Percentiles rank a stretch among this genome's conserved stretches.
These are phyloP conservation scores for Penicillium paneum DNA, from an alignment of 2,329 filamentous ascomycete species.

Conservation along the genomic window DNA sequence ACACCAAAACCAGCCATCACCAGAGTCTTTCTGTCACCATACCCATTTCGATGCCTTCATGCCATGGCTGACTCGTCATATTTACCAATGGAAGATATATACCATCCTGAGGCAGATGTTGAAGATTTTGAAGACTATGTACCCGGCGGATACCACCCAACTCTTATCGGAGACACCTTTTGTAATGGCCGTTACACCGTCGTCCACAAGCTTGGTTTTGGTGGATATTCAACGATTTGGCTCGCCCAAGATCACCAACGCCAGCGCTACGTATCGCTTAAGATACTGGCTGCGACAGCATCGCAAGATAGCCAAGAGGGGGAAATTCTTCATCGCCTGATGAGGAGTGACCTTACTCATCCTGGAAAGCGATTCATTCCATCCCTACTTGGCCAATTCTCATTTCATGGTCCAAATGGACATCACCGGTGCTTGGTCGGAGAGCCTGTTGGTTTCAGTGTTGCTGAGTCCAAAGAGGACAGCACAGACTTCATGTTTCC, in stretches of 20 bases:
- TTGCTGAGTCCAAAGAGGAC: slow-evolving; percentile 14
- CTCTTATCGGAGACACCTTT: slow-evolving; percentile 29
- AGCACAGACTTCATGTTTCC: slow-evolving; percentile 20
- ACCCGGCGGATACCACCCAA: slow-evolving; percentile 35
- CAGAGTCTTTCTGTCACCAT: neutral
- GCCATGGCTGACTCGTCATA: neutral
- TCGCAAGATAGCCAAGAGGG: slow-evolving; percentile 13
- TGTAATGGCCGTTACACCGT: slow-evolving; percentile 18
- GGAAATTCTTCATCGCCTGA: too few relatives aligned
- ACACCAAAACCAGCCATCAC: neutral
- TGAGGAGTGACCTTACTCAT: neutral
- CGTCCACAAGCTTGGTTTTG: slow-evolving; percentile 20
- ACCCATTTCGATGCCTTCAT: slow-evolving; percentile 5
- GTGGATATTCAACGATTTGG: slow-evolving; percentile 19
- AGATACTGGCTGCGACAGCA: slow-evolving; percentile 18
- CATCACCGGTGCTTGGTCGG: slow-evolving; percentile 7
- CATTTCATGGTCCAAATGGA: slow-evolving; percentile 11
- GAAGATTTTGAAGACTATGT: slow-evolving; percentile 19
- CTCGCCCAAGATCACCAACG: slow-evolving; percentile 13
- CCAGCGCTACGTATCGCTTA: slow-evolving; percentile 22
- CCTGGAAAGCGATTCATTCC: slow-evolving; percentile 5
- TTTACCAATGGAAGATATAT: slow-evolving; percentile 1
- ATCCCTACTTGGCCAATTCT: slow-evolving; percentile 2
- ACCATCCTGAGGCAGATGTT: slow-evolving; percentile 9
- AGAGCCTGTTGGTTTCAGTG: slow-evolving; percentile 2